Base-by-base conservation (phyloP, 2,329 filamentous ascomycete species). In the Aspergillus sp. region DNA sequence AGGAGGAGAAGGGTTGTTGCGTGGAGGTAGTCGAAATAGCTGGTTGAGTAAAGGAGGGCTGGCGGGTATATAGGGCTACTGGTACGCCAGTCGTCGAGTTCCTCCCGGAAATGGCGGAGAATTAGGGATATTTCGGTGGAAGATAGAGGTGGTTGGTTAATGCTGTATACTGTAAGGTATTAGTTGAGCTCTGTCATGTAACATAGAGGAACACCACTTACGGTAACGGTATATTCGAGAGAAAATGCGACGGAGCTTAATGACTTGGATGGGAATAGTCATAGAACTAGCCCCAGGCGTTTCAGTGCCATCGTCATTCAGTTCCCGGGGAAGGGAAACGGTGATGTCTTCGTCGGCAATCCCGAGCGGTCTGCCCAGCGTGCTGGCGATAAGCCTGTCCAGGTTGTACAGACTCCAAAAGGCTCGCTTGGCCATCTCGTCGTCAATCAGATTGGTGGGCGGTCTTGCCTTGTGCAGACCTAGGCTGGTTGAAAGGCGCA, bases 361-460 rank as follows among this genome's bases (percentile, higher is more conserved):
- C 3, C 75, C 75, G 14, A 77, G 56, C 3, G 75, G 75, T 24
- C 75, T 71, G 14, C 73, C 73, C 0, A 78, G 59, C 0, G 75
- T 77, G 24, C 72, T 71, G 1, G 75, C 71, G 44, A 75, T 75
- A 27, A 76, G 66, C 19, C 75, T 69, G 51, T 78, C 75, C 2
- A 78, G 67, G n/a, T 77, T 77, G 57, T 78, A 77, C 7, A 76
- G 65, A 62, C 74, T 75, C 75, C 75, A 78, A 57, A 78, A 78
- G 1, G 72, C 73, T n/a, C 75, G 72, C 55, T 76, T 77, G 2
- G 70, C 64, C 68, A 77, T 73, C 52, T 78, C 74, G 31, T 75
- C 70, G 46, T 76, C 74, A 7, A 69, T 49, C 44, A 70, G 27
- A 50, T 62, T 69, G 4, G 68, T 55, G 35, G 66, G 62, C 1